Evolutionary conservation across 257 asterid genomes (phyloP).

Genomic region (Verbena officinalis): DNA sequence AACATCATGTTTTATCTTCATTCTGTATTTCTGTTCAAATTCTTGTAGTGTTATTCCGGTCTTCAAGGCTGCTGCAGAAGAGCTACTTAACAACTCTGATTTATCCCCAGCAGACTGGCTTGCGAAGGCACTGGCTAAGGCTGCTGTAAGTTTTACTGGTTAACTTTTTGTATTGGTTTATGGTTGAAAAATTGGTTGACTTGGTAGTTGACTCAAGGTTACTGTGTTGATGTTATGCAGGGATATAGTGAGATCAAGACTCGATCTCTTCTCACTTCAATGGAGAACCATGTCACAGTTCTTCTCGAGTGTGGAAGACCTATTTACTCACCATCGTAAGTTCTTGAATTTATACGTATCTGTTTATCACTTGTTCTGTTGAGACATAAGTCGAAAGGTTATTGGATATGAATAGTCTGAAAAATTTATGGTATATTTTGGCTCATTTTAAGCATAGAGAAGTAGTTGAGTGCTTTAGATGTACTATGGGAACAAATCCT

Average conservation of each 20-base stretch:
- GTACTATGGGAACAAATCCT: too few relatives aligned
- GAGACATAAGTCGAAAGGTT: background rate
- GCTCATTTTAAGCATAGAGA: background rate
- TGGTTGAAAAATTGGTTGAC: background rate
- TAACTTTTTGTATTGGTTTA: background rate
- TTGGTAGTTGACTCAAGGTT: constrained; percentile 21
- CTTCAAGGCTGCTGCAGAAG: constrained; percentile 92
- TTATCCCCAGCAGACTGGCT: constrained; percentile 80
- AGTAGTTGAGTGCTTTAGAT: background rate
- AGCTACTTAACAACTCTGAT: constrained; percentile 59
- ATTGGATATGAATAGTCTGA: background rate
- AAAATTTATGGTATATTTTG: background rate
- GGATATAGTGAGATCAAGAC: constrained; percentile 89
- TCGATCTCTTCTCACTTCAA: constrained; percentile 83
- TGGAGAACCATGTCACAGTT: constrained; percentile 86
- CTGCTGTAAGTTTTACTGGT: constrained; percentile 76
- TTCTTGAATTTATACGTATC: constrained; percentile 1
- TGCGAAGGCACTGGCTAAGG: constrained; percentile 94
- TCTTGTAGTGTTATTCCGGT: constrained; percentile 80
- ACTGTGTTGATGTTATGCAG: constrained; percentile 40
- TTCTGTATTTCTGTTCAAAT: background rate
- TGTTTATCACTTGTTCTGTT: background rate
- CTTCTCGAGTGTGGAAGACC: constrained; percentile 80
- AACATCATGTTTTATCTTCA: background rate
- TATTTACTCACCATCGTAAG: constrained; percentile 78